Evolutionary conservation across 306 rosid genomes (phyloP).

Genomic region (Arachis hypogaea): DNA sequence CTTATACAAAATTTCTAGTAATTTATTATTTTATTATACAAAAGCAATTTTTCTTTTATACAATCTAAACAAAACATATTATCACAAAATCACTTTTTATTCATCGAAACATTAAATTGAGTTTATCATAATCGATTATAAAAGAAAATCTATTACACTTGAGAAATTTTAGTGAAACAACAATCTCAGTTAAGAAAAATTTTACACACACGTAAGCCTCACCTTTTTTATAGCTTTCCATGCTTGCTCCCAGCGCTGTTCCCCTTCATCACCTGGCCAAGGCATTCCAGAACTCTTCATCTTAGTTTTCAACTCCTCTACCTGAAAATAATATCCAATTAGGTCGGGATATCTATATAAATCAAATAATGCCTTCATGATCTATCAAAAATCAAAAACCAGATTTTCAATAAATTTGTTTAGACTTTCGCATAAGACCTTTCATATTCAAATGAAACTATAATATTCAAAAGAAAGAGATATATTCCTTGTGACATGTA

Average conservation of each 20-base stretch:
- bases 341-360: constrained; percentile 1
- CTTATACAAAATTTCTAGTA: no score
- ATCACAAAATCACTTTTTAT: no score
- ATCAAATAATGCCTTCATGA: constrained; percentile 14
- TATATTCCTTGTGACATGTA: constrained; percentile 20
- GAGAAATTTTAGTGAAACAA: constrained; percentile 14
- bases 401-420: neutral
- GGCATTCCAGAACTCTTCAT: constrained; percentile 98
- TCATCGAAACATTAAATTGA: no score
- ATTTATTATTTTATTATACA: no score
- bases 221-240: constrained; percentile 95
- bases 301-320: constrained; percentile 75
- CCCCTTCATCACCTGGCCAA: constrained; percentile 99
- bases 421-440: neutral
- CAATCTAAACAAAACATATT: no score
- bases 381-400: neutral
- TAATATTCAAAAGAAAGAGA: constrained; percentile 34
- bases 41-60: no score
- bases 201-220: constrained; percentile 36
- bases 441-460: constrained; percentile 6
- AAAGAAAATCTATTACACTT: no score
- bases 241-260: constrained; percentile 88
- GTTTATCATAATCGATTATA: no score
- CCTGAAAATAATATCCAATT: constrained; percentile 53
- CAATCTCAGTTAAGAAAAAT: neutral